Percentiles rank a stretch among this genome's conserved stretches.
Evolutionary conservation across 169 alveolate species (phyloP).

Genomic region (Prorocentrum cordatum): DNA sequence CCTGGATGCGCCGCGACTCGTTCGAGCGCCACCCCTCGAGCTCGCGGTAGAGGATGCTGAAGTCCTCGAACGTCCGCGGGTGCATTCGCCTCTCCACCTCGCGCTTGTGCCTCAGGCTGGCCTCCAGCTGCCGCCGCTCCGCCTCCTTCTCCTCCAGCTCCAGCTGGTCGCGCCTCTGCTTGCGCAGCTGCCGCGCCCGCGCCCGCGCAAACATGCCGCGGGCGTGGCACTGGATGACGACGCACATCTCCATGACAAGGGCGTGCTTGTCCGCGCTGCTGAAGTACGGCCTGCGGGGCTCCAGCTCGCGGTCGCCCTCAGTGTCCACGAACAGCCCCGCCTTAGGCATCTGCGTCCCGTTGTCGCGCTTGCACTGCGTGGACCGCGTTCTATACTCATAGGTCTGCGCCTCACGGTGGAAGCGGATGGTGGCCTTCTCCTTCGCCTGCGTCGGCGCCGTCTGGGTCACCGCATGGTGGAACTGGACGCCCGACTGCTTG

Average conservation of each 20-base stretch:
- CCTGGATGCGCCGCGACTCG: conserved; percentile 82
- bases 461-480: conserved; percentile 7
- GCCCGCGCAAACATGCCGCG: conserved; percentile 67
- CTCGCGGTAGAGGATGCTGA: conserved; percentile 81
- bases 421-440: conserved; percentile 31
- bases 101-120: conserved; percentile 77
- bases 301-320: not conserved
- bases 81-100: conserved; percentile 86
- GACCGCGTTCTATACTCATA: conserved; percentile 63
- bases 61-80: conserved; percentile 81
- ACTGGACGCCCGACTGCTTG: conserved; percentile 21
- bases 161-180: conserved; percentile 38
- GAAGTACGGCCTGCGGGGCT: conserved; percentile 48
- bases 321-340: conserved; percentile 4
- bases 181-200: not conserved
- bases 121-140: conserved; percentile 46
- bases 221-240: conserved; percentile 62
- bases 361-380: conserved; percentile 55
- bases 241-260: not conserved
- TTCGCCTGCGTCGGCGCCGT: conserved; percentile 44
- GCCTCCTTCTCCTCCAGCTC: conserved; percentile 34
- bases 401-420: conserved; percentile 66
- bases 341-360: conserved; percentile 64
- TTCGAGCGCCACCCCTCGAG: conserved; percentile 84
- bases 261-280: conserved; percentile 63